These are phyloP conservation scores for Stellera chamaejasme DNA, from an alignment of 345 rosid species.

Conservation along the genomic window DNA sequence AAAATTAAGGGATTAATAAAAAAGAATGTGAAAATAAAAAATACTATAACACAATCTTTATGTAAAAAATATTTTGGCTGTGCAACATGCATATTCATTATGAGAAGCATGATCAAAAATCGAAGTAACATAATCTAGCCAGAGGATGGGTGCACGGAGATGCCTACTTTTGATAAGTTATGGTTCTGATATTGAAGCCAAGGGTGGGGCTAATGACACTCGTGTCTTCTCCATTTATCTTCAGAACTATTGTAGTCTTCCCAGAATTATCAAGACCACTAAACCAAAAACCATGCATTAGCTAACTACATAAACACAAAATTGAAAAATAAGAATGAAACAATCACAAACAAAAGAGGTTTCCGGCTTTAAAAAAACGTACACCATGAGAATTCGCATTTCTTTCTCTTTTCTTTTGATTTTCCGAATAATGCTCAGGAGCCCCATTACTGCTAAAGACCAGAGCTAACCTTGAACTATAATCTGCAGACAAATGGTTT, in stretches of 20 bases:
- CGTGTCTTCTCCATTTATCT: conserved; percentile 90
- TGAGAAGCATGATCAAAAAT: neutral
- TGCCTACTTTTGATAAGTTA: conserved; percentile 58
- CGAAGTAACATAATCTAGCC: neutral
- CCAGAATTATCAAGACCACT: conserved; percentile 95
- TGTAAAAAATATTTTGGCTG: no score
- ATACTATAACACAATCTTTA: neutral
- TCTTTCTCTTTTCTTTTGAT: conserved; percentile 93
- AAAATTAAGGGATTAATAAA: neutral
- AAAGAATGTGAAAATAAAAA: neutral
- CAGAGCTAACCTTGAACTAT: no score
- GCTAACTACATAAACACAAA: neutral
- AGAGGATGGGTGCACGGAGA: neutral
- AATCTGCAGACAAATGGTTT: no score
- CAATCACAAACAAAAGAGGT: neutral
- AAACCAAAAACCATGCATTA: conserved; percentile 5
- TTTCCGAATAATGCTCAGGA: conserved; percentile 52
- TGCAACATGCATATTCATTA: no score
- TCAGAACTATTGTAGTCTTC: conserved; percentile 88
- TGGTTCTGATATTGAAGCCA: conserved; percentile 88
- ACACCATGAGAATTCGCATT: conserved; percentile 98
- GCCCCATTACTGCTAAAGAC: no score
- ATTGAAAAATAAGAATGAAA: neutral
- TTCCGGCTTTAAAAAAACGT: conserved; percentile 14
- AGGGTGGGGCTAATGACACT: conserved; percentile 88